Evolutionary conservation across 805 yeast genomes (phyloP).

Genomic region (Schizosaccharomyces japonicus): DNA sequence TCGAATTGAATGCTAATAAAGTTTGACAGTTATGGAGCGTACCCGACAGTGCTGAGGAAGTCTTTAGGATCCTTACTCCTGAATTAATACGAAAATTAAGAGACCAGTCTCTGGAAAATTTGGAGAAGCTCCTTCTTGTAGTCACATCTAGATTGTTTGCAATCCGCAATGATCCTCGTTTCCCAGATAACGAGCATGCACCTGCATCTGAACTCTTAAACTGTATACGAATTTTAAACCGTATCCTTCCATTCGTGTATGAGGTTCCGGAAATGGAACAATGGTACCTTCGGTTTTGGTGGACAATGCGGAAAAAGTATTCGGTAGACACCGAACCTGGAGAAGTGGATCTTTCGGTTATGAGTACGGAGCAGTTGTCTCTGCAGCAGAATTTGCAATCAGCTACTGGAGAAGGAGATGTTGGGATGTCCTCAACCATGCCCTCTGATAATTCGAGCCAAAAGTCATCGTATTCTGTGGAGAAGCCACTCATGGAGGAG

Average conservation of each 20-base stretch:
- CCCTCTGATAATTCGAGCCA: background rate
- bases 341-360: background rate
- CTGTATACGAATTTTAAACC: background rate
- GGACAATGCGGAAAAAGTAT: background rate
- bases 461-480: background rate
- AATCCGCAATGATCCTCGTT: background rate
- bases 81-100: background rate
- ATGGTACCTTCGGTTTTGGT: background rate
- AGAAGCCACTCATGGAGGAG: constrained; percentile 5
- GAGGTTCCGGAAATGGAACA: background rate
- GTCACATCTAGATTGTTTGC: background rate
- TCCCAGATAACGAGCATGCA: background rate
- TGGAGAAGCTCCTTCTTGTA: background rate
- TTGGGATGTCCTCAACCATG: background rate
- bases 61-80: background rate
- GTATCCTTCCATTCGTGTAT: background rate
- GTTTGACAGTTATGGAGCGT: background rate
- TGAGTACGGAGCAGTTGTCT: too few relatives aligned
- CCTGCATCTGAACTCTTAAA: background rate
- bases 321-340: background rate
- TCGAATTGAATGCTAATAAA: too few relatives aligned
- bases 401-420: too few relatives aligned
- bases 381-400: background rate
- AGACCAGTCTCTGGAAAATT: background rate
- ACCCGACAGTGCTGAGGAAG: constrained; percentile 3